A percentile compares a stretch with the other conserved stretches of the same genome.
Evolutionary conservation across 2,329 filamentous ascomycete species (phyloP).

Genomic region (Fusarium euwallaceae): DNA sequence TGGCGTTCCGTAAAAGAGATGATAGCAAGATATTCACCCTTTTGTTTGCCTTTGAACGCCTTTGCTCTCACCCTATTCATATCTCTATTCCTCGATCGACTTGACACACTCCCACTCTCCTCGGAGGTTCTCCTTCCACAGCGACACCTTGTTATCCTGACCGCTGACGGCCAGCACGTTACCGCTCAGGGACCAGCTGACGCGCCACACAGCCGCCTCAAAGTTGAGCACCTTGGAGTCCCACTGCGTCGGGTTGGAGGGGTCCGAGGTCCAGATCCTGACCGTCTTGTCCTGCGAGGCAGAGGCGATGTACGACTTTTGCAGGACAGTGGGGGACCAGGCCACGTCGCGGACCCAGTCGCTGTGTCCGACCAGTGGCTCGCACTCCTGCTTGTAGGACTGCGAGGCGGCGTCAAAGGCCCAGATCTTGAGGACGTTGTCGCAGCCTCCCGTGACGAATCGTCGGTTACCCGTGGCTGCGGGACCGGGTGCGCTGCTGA

Average conservation of each 20-base stretch:
- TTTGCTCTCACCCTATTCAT: constrained; percentile 43
- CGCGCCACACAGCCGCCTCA: constrained; percentile 91
- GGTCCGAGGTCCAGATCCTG: constrained; percentile 91
- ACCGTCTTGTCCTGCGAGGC: constrained; percentile 98
- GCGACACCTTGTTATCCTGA: constrained; percentile 93
- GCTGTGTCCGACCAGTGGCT: constrained; percentile 81
- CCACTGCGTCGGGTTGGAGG: constrained; percentile 77
- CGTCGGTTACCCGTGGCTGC: constrained; percentile 76
- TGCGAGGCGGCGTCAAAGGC: constrained; percentile 76
- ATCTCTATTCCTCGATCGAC: constrained; percentile 86
- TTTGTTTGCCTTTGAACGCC: constrained; percentile 54
- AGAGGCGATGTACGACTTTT: constrained; percentile 96
- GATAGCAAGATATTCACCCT: constrained; percentile 43
- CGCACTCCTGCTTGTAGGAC: constrained; percentile 72
- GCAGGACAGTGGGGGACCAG: constrained; percentile 94
- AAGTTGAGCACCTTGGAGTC: constrained; percentile 87
- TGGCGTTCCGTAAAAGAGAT: constrained; percentile 33
- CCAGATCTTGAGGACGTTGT: constrained; percentile 96
- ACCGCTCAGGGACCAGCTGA: constrained; percentile 97
- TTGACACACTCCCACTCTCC: constrained; percentile 98
- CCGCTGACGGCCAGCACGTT: constrained; percentile 96
- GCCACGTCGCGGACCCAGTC: constrained; percentile 99
- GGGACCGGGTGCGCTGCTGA: constrained; percentile 75
- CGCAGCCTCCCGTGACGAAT: constrained; percentile 94
- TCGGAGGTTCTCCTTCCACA: constrained; percentile 98